Evolutionary conservation across 2,329 filamentous ascomycete genomes (phyloP), one percentile per base, ranked within the genome.

Genomic region (Talaromyces sp.): DNA sequence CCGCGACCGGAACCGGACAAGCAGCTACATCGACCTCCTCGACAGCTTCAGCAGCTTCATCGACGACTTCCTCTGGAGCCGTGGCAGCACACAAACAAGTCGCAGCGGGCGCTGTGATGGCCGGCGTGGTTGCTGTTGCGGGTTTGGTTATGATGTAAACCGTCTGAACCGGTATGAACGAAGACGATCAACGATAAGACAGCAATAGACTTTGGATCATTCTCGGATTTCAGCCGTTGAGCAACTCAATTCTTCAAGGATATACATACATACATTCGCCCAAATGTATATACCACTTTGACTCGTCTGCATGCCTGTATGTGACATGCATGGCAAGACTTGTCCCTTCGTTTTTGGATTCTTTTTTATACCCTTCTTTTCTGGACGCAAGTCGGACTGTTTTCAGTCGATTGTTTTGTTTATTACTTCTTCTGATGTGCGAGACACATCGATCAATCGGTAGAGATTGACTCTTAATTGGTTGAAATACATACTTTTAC

Each of bases 141-240:
- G 75, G 75, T 25, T 58, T 76, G 31, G 63, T 74, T n/a, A 62
- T 79, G 67, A 69, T 78, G 49, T 79, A 75, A 70, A 59, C 13
- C 31, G n/a, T 56, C n/a, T 36, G n/a, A n/a, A n/a, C n/a, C n/a
- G n/a, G n/a, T n/a, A 36, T n/a, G n/a, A 56, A 56, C 13, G 53
- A 54, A 54, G n/a, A 38, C 53, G 29, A 56, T 38, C 53, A 25
- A 56, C 53, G 51, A 54, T 19, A 54, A 54, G 8, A 15, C 17
- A 34, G 22, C 47, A 29, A 10, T 56, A 36, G 31, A 56, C 31
- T 25, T 56, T 38, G 51, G n/a, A 2, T 38, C 19, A 15, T 15
- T 34, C 15, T 53, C 31, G 17, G 15, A 34, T 34, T 29, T 34
- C 51, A 19, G 15, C 29, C 27, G 27, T n/a, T 34, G 27, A 51